Base-by-base conservation (phyloP, 805 yeast species). In the Saturnispora sanitii region DNA sequence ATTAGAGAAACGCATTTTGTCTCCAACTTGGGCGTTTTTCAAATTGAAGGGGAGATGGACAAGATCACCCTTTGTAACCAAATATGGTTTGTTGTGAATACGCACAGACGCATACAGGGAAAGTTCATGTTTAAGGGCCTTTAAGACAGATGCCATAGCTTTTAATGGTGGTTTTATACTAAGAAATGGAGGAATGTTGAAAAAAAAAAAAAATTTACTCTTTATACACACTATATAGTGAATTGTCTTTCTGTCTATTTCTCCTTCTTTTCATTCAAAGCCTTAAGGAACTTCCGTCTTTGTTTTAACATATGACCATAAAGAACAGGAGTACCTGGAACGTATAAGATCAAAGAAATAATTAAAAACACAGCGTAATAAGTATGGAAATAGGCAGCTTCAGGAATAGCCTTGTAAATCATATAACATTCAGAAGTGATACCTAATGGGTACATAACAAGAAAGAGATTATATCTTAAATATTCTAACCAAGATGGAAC, bases 11-110 rank as follows among this genome's bases (percentile, higher is more conserved):
- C 69, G 64, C 38, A 92, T 66, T n/a, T 68, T 67, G 59, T 88
- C 96, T 16, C 99, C 98, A 4, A 90, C 79, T 39, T 77, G 70
- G 9, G 81, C 92, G 40, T 76, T 73, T 52, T 77, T 80, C 67
- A 92, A 56, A 48, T 77, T 73, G 61, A 75, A 88, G 3, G 96
- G 96, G 30, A 92, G 61, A 19, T 77, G 71, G 39, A 92, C 73
- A 49, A 70, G 73, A 60, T 92, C 99, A 18, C 99, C 99, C 49
- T 79, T 75, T 20, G 97, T 87, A 15, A 92, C 92, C 46, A 92
- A 66, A 55, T 84, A 87, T 33, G 92, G 85, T 61, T 86, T 77
- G 60, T 80, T 76, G 65, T 86, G 92, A 29, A 92, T 73, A 50
- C 75, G 77, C 49, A 90, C 71, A 7, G 84, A 69, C 35, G 97